phyloP scores from a whole-genome alignment of 768 basidiomycete genomes.

The Leucocoprinus sp. region DNA sequence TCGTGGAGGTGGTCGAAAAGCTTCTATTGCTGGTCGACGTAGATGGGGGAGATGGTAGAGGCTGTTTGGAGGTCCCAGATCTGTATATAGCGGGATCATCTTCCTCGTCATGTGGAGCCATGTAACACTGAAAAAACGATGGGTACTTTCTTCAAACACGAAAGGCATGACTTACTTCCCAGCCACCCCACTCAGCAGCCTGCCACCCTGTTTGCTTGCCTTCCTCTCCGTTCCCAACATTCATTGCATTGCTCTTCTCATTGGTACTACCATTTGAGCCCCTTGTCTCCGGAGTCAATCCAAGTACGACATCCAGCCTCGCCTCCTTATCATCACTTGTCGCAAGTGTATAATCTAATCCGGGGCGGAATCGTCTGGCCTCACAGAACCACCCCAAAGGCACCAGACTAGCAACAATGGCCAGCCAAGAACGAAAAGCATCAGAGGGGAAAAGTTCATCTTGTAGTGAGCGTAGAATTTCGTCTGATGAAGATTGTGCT shows the following conservation, averaged over 20 bases:
- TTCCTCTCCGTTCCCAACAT: constrained; percentile 5
- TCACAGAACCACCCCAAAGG: constrained; percentile 68
- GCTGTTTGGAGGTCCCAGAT: constrained; percentile 38
- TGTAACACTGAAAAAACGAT: constrained; percentile 65
- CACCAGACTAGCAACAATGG: constrained; percentile 60
- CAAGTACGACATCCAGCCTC: constrained; percentile 79
- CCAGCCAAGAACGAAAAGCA: constrained; percentile 91
- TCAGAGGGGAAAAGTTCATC: constrained; percentile 68
- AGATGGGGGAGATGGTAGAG: constrained; percentile 8
- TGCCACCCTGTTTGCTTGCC: constrained; percentile 44
- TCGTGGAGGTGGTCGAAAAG: not conserved
- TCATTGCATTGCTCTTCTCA: constrained; percentile 17
- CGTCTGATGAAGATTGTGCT: constrained; percentile 44
- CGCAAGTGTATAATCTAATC: constrained; percentile 92
- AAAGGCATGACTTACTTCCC: constrained; percentile 59
- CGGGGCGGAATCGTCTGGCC: constrained; percentile 84
- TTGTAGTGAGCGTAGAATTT: constrained; percentile 60
- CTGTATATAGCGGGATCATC: constrained; percentile 95
- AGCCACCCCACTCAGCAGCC: constrained; percentile 79
- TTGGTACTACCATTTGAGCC: constrained; percentile 14
- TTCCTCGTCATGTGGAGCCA: constrained; percentile 90
- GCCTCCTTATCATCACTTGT: constrained; percentile 78
- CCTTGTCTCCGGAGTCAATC: constrained; percentile 63
- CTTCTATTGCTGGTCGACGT: constrained; percentile 13
- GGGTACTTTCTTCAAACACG: constrained; percentile 1